Evolutionary conservation across 208 protist genomes (phyloP).

Genomic region (Trypanosomatidae sp.): DNA sequence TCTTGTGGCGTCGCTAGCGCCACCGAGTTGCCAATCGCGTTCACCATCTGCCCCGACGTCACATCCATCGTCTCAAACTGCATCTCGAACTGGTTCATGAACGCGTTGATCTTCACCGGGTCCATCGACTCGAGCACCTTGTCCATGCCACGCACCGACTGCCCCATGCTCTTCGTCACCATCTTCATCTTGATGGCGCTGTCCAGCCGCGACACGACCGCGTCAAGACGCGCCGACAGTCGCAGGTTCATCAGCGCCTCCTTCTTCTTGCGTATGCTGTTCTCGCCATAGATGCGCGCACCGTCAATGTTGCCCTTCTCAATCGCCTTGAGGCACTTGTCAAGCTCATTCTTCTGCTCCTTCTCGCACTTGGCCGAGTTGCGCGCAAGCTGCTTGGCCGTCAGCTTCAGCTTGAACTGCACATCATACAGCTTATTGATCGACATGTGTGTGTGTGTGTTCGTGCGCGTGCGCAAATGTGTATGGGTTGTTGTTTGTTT

Average conservation of each 20-base stretch:
- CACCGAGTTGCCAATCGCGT: constrained; percentile 86
- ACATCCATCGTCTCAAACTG: constrained; percentile 97
- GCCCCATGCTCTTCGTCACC: constrained; percentile 91
- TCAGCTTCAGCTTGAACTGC: constrained; percentile 95
- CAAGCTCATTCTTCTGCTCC: constrained; percentile 86
- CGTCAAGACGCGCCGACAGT: constrained; percentile 93
- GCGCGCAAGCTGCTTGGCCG: constrained; percentile 89
- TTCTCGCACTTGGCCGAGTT: constrained; percentile 85
- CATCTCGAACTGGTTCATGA: constrained; percentile 97
- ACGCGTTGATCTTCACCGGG: constrained; percentile 64
- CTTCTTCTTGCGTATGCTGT: constrained; percentile 97
- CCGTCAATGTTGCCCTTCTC: constrained; percentile 96
- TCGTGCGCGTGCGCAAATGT: too few relatives aligned
- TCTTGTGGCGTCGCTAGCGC: constrained; percentile 86
- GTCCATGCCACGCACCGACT: constrained; percentile 93
- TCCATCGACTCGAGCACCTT: constrained; percentile 91
- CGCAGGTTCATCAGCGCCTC: constrained; percentile 94
- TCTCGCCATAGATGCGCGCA: constrained; percentile 96
- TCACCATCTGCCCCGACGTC: constrained; percentile 87
- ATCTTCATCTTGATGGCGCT: constrained; percentile 91
- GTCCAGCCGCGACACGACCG: constrained; percentile 91
- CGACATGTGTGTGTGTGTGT: constrained; percentile 29
- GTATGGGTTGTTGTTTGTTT: too few relatives aligned
- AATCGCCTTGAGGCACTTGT: constrained; percentile 92
- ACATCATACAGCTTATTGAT: constrained; percentile 78